Base-by-base conservation (phyloP, 2,329 filamentous ascomycete genomes). In the Verticillium nonalfalfae region DNA sequence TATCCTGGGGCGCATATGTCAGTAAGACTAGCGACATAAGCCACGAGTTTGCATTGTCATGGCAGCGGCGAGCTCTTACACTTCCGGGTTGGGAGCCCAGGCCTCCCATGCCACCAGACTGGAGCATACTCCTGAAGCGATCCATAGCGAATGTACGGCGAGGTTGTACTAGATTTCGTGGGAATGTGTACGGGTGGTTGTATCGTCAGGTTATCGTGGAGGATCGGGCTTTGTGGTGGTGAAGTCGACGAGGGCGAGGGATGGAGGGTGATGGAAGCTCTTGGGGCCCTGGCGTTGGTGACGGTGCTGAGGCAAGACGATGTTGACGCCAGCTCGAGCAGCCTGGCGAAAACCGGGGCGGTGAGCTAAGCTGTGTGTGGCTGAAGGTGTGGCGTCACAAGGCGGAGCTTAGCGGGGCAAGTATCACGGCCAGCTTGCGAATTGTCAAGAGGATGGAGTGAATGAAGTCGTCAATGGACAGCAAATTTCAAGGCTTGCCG, bases 91-190 rank as follows among this genome's bases (percentile, higher is more conserved):
- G 78, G 67, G 81, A 77, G 66, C 83, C 84, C 57, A 89, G 79
- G 69, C 84, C 82, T 62, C 85, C 83, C 81, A 91, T 88, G 69
- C 88, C 87, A 69, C 86, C 84, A 70, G 90, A 90, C 67, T 90
- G 88, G 69, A 97, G 85, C 87, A 97, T 90, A 75, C 90, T 87
- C 79, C 91, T 93, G 76, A 97, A 88, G 74, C 94, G 89, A 74
- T 98, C 94, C 94, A 97, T 98, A 63, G 67, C 81, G 58, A 57
- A 11, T 11, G 15, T 60, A 7, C 60, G 14, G 45, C 18, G 45
- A 18, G 45, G 18, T 2, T 52, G 7, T 50, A 3, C 21, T 56
- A 26, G 33, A 61, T 13, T 56, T 40, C 26, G 34, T 33, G 31
- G 15, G n/a, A 33, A 11, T 18, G 39, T 21, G 18, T 21, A 26